Conservation (phyloP, 1,139 yeast genomes). For the Scheffersomyces insectosa region DNA sequence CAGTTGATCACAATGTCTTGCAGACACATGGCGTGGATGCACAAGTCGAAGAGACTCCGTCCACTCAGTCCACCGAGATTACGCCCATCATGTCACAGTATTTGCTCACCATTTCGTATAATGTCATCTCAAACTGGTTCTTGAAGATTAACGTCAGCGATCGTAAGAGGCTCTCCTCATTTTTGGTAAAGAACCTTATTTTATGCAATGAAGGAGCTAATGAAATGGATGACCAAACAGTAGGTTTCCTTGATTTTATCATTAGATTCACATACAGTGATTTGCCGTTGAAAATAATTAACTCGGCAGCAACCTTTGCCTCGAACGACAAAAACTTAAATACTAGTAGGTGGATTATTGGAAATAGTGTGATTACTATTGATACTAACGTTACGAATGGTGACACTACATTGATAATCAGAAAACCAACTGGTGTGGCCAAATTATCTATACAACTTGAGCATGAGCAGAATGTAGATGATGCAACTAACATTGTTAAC, state of each 20-base stretch:
- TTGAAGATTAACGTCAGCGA: slow-evolving; percentile 61
- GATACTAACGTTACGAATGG: slow-evolving; percentile 57
- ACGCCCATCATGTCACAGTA: slow-evolving; percentile 59
- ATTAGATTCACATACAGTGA: slow-evolving; percentile 68
- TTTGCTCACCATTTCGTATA: slow-evolving; percentile 62
- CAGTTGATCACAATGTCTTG: slow-evolving; percentile 14
- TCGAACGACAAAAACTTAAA: slow-evolving; percentile 20
- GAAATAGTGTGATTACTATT: slow-evolving; percentile 58
- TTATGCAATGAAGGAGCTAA: slow-evolving; percentile 28
- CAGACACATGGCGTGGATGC: slow-evolving; percentile 47
- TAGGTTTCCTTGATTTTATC: slow-evolving; percentile 69
- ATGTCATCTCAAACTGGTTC: slow-evolving; percentile 74
- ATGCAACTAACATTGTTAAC: slow-evolving; percentile 8
- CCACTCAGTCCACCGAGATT: slow-evolving; percentile 45
- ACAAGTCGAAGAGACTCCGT: slow-evolving; percentile 44
- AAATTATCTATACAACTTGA: slow-evolving; percentile 49
- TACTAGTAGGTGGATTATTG: slow-evolving; percentile 61
- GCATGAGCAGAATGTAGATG: slow-evolving; percentile 1
- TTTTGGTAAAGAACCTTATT: slow-evolving; percentile 59
- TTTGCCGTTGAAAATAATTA: slow-evolving; percentile 51
- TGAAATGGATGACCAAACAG: slow-evolving; percentile 50
- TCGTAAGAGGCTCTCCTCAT: slow-evolving; percentile 60
- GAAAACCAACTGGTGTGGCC: slow-evolving; percentile 70
- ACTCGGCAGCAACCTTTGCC: slow-evolving; percentile 21
- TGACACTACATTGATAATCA: slow-evolving; percentile 48